Conservation (phyloP, 768 basidiomycete genomes). For the Leucocoprinus sp. region DNA sequence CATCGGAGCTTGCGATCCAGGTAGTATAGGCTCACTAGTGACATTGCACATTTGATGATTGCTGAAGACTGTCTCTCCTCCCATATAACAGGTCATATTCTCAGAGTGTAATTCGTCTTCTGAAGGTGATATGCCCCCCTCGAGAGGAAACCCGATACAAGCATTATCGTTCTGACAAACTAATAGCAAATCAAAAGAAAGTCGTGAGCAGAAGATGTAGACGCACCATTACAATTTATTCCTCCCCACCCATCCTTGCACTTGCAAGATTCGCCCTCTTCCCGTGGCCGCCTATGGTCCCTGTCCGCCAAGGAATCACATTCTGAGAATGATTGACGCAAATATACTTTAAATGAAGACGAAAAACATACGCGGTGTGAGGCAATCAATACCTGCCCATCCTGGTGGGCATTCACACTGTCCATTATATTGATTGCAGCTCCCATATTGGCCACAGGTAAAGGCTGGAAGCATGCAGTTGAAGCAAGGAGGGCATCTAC, state of each 20-base stretch:
- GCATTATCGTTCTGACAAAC: conserved; percentile 82
- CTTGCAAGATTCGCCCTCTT: conserved; percentile 66
- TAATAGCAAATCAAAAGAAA: conserved; percentile 22
- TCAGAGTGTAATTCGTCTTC: conserved; percentile 13
- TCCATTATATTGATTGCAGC: conserved; percentile 87
- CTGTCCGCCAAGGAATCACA: conserved; percentile 94
- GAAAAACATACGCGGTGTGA: conserved; percentile 64
- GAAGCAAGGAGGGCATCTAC: conserved; percentile 83
- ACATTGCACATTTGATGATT: conserved; percentile 99
- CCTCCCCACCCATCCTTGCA: conserved; percentile 96
- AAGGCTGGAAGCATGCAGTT: conserved; percentile 92
- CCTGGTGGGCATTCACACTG: conserved; percentile 96
- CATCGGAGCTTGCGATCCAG: neutral
- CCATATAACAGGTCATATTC: conserved; percentile 87
- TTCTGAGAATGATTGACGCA: conserved; percentile 36
- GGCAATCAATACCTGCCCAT: conserved; percentile 96
- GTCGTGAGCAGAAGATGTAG: neutral
- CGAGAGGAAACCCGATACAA: conserved; percentile 72
- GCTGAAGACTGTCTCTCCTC: conserved; percentile 87
- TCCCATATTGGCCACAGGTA: conserved; percentile 86
- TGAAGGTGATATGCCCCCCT: conserved; percentile 17
- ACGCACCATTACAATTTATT: conserved; percentile 92
- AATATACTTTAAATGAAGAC: conserved; percentile 9
- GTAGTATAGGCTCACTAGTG: conserved; percentile 60
- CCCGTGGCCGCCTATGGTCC: conserved; percentile 71